Evolutionary conservation across 2,329 filamentous ascomycete genomes (phyloP), one percentile per base, ranked within the genome.

Genomic region (Zymoseptoria passerinii): DNA sequence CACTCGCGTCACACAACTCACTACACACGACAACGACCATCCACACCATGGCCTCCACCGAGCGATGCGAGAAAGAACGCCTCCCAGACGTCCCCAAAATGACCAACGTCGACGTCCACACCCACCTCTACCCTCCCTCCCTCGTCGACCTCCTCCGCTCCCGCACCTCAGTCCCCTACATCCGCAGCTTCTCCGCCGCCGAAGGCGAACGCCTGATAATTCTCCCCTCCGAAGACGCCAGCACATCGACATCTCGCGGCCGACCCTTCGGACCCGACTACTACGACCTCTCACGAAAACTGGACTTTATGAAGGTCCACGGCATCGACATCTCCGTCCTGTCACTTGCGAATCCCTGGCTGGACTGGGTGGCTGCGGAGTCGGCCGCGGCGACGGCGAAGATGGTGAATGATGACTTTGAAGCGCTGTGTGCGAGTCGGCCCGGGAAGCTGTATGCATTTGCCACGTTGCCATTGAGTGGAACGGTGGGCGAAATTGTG

Each of bases 301-400:
- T 96, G 13, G 80, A 83, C 53, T 96, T 96, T 76, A 96, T 96
- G 92, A 81, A 90, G 71, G 82, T 80, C 16, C 92, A 96, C 75
- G 77, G 77, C 55, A 96, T 96, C 71, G 82, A 88, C 72, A 84
- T 87, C 63, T 94, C 89, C 1, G 88, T 96, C 54, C 84, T 96
- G 62, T 94, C 89, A 0, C 83, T 96, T 20, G 92, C 92, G 13
- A 96, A 96, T 70, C 92, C 92, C 0, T 96, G 92, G 92, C 81
- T 96, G 1, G 92, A 96, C 74, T 96, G 95, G 70, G 75, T 96
- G 0, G 73, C 78, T 0, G 71, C 83, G 0, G 71, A 77, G 3
- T 82, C 86, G 63, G 88, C 89, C 0, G 82, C 81, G 1, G 71
- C 74, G 28, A 84, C 86, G 53, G 90, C 90, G 0, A 69, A 75